Base-by-base conservation (phyloP, 1,284 basidiomycete species). In the Veloboletus limbatus region DNA sequence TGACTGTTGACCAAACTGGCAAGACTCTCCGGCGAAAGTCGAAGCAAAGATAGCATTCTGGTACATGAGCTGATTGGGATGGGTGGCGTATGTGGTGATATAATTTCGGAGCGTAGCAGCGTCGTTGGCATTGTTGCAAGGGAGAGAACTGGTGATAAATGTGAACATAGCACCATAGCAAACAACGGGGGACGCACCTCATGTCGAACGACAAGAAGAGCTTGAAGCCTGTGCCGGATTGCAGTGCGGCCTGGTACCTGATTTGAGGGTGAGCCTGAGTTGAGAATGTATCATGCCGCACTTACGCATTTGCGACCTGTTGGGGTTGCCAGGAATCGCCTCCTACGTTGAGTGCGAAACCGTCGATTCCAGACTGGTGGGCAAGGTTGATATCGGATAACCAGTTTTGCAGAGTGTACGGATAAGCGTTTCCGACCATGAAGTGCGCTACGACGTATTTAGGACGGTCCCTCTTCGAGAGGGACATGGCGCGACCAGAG, bases 191-290 rank as follows among this genome's bases (percentile, higher is more conserved):
- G 30, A 68, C 76, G 25, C 50, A 84, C 74, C 81, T 76, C 85
- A 92, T 88, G 63, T 92, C 89, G 41, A 91, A 78, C 14, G 83
- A 88, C 56, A 92, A 63, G 70, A 90, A 91, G 42, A 92, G 68
- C 64, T 88, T 88, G 73, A 92, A 92, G 40, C 66, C 71, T 6
- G 75, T 69, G 14, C 72, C 75, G 13, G 76, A 77, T 43, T 76
- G 66, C 18, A 66, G 59, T 11, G 84, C 83, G 31, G 83, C 82
- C 39, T 73, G 56, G 60, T 77, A 84, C 13, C 62, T 64, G 40
- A 26, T 25, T n/a, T 17, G 26, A 49, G 20, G 26, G 40, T 50
- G 25, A 51, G 31, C 28, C 24, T 28, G 25, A 45, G 37, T 27
- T 35, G 17, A 30, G n/a, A 14, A 13, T 43, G 49, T 20, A 36